Evolutionary conservation across 257 asterid genomes (phyloP).

Genomic region (Anisodus tanguticus): DNA sequence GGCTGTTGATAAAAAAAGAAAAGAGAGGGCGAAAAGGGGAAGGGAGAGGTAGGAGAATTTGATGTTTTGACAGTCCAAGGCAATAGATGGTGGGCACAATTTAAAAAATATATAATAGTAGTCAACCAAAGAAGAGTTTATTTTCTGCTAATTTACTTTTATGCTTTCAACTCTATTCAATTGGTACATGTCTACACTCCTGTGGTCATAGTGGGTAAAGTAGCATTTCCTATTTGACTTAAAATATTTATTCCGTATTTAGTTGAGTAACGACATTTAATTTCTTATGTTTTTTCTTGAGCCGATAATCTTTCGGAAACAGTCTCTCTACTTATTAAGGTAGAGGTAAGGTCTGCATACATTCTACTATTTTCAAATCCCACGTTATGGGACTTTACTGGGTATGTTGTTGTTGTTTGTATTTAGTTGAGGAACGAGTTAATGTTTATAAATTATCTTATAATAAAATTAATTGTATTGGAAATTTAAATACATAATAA

Average conservation of each 20-base stretch:
- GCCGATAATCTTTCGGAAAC: too few species aligned
- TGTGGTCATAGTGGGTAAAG: neutral
- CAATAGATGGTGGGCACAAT: constrained; percentile 10
- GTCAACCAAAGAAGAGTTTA: neutral
- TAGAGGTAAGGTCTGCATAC: too few species aligned
- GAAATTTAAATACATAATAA: neutral
- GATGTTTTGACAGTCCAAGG: neutral
- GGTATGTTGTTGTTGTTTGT: too few species aligned
- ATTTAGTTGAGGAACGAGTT: neutral
- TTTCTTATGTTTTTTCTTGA: too few species aligned
- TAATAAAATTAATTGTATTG: neutral
- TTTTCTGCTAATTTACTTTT: neutral
- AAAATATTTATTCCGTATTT: neutral
- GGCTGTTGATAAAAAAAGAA: neutral
- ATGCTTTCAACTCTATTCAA: neutral
- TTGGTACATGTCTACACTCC: neutral
- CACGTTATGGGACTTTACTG: too few species aligned
- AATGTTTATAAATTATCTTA: neutral
- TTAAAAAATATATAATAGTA: neutral
- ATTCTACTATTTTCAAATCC: too few species aligned
- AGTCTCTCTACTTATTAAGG: too few species aligned
- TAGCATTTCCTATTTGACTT: constrained; percentile 4
- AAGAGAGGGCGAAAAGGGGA: neutral
- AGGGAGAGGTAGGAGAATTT: neutral
- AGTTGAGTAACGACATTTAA: neutral